Percentiles rank a stretch among this genome's conserved stretches.
phyloP scores from a whole-genome alignment of 768 basidiomycete genomes.

The Hirschioporus abietinus region DNA sequence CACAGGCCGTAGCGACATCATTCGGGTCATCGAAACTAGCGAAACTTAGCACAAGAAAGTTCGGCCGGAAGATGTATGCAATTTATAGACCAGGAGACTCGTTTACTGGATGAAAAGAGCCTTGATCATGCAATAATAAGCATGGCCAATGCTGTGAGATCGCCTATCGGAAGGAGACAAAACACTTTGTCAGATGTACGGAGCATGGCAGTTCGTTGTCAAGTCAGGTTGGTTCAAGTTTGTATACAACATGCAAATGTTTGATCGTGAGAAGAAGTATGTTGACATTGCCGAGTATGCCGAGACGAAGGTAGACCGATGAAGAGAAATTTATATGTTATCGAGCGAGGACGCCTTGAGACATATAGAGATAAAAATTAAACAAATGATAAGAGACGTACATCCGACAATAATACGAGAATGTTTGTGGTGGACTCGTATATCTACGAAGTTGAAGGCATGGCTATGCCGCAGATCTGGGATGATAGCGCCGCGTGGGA shows the following conservation, averaged over 20 bases:
- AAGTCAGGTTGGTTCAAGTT: not conserved
- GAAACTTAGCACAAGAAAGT: not conserved
- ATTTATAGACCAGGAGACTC: no score
- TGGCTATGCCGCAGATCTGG: no score
- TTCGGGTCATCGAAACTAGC: not conserved
- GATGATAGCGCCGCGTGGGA: not conserved
- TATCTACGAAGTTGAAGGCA: no score
- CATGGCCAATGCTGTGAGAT: no score
- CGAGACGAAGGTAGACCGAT: not conserved
- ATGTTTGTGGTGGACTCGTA: not conserved
- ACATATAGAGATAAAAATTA: not conserved
- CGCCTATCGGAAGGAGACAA: no score
- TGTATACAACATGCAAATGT: not conserved
- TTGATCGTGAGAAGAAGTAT: not conserved
- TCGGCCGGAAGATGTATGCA: not conserved
- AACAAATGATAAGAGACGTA: no score
- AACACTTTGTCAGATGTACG: not conserved
- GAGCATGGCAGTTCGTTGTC: not conserved
- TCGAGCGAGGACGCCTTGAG: not conserved
- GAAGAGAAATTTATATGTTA: not conserved
- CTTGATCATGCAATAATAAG: no score
- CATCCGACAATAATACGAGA: no score
- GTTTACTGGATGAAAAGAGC: no score
- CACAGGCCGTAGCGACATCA: not conserved
- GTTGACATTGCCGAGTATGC: not conserved